Evolutionary conservation across 768 basidiomycete genomes (phyloP), one percentile per base, ranked within the genome.

Genomic region (Hygrophoropsis aurantiaca): DNA sequence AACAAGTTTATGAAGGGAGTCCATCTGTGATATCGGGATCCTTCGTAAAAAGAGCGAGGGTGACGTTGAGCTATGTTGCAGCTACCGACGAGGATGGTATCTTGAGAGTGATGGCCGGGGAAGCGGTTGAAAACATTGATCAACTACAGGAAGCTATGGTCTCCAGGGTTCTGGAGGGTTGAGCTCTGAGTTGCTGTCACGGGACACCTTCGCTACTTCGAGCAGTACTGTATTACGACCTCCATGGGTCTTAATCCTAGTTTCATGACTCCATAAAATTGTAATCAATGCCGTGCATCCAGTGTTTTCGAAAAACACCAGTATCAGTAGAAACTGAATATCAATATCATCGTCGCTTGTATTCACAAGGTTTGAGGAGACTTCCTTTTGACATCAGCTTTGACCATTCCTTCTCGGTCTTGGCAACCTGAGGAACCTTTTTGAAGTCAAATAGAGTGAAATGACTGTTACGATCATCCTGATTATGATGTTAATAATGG

Each of bases 281-380:
- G n/a, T n/a, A n/a, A n/a, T n/a, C n/a, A n/a, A n/a, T n/a, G n/a
- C n/a, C n/a, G n/a, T n/a, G n/a, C n/a, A n/a, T n/a, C n/a, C n/a
- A n/a, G n/a, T n/a, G n/a, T n/a, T 16, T 16, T 16, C 33, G 33
- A 34, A 11, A 11, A 11, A 30, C 27, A 30, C 13, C 27, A 30
- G 7, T 13, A 6, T 7, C 13, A 30, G 27, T 13, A 30, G 7
- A 13, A 6, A 30, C 27, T 7, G 13, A 30, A 30, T 13, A 30
- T 13, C 27, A 30, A 30, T 13, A 13, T 78, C 67, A 95, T 60
- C 93, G 76, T 56, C 87, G 77, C 64, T 95, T 97, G 65, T 97
- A 97, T 70, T 95, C 90, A 66, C 93, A 97, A 27, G 94, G 84
- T 65, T 90, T 91, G 48, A 97, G 72, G 30, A 89, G 57, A 46